Evolutionary conservation across 2,329 filamentous ascomycete genomes (phyloP).

Genomic region (Diaporthe australafricana): DNA sequence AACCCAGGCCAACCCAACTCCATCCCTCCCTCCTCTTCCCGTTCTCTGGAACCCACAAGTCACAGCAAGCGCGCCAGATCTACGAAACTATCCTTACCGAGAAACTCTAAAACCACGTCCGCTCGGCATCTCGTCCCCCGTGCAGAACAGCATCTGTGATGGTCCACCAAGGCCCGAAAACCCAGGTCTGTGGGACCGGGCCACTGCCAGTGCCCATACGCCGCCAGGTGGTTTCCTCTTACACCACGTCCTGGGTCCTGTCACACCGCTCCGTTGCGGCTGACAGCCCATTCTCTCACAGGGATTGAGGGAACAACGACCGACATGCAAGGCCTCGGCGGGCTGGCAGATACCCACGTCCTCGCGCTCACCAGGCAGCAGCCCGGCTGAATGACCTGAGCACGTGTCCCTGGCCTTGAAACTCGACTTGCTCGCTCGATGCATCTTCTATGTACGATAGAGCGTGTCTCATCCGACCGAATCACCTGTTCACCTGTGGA

Average conservation of each 20-base stretch:
- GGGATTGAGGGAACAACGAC: background rate
- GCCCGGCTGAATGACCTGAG: background rate
- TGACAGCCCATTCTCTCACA: background rate
- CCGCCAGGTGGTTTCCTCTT: conserved; percentile 2
- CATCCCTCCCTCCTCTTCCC: conserved; percentile 33
- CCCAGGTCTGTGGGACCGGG: background rate
- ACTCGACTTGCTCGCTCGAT: background rate
- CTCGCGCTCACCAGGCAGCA: background rate
- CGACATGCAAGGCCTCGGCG: conserved; percentile 18
- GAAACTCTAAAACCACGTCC: conserved; percentile 38
- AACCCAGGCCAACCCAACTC: conserved; percentile 28
- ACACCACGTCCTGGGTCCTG: conserved; percentile 24
- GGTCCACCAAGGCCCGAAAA: conserved; percentile 20
- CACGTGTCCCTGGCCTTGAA: conserved; percentile 1
- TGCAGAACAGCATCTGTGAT: background rate
- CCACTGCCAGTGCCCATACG: background rate
- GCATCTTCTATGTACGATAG: conserved; percentile 15
- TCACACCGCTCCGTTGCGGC: conserved; percentile 21
- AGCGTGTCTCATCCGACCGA: background rate
- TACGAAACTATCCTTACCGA: conserved; percentile 38
- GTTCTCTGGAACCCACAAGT: conserved; percentile 32
- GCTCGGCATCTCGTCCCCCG: background rate
- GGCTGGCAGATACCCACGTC: conserved; percentile 15
- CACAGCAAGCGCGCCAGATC: conserved; percentile 36
- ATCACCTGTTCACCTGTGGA: background rate